Conservation (phyloP, 495 filamentous ascomycete species). For the Haplographium delicatum region DNA sequence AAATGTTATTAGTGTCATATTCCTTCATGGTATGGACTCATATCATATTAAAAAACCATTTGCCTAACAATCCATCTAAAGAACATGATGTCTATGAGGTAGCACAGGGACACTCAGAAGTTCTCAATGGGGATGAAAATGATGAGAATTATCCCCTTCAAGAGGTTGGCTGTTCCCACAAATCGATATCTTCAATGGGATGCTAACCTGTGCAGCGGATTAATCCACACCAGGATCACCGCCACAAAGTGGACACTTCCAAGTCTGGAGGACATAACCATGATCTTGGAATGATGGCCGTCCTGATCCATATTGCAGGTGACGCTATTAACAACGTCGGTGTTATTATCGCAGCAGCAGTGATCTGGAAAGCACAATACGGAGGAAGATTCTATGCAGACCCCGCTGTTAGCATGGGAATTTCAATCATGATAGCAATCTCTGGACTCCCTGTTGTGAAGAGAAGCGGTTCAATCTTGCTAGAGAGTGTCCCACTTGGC, state of each 20-base stretch:
- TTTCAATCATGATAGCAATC: slow-evolving; percentile 82
- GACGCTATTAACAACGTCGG: slow-evolving; percentile 92
- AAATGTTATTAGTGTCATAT: slow-evolving; percentile 73
- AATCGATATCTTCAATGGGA: no score
- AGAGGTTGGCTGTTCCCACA: slow-evolving; percentile 5
- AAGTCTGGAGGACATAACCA: slow-evolving; percentile 28
- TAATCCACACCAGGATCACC: slow-evolving; percentile 16
- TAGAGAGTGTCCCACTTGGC: slow-evolving; percentile 77
- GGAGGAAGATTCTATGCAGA: slow-evolving; percentile 61
- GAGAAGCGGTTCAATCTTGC: slow-evolving; percentile 78
- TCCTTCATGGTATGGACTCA: slow-evolving; percentile 65
- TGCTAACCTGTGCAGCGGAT: no score
- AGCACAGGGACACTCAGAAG: not conserved
- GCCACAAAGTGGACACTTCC: slow-evolving; percentile 34
- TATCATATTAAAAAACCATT: no score
- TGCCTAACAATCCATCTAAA: no score
- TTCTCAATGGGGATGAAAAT: not conserved
- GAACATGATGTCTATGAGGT: slow-evolving; percentile 15
- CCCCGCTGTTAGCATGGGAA: slow-evolving; percentile 75
- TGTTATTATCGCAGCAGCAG: slow-evolving; percentile 77
- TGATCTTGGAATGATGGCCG: slow-evolving; percentile 91
- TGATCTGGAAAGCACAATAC: slow-evolving; percentile 72
- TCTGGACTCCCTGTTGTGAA: slow-evolving; percentile 82
- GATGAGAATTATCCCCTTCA: not conserved
- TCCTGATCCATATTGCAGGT: slow-evolving; percentile 84